phyloP scores from a whole-genome alignment of 768 basidiomycete species.

The Neoboletus magnificus region DNA sequence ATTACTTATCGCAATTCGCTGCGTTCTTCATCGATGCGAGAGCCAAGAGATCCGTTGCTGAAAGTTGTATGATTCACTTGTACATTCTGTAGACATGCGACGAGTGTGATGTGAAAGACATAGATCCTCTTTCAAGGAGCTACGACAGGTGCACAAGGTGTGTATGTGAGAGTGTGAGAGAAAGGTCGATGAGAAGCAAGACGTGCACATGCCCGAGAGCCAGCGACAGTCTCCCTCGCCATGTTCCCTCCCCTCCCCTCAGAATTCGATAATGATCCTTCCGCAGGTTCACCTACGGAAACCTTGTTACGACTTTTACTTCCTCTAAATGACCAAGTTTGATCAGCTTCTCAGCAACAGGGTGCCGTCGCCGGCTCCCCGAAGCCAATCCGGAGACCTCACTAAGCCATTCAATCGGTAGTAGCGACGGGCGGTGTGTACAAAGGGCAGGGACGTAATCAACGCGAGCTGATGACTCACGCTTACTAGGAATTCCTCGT shows the following conservation, averaged over 20 bases:
- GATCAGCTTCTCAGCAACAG: slow-evolving; percentile 58
- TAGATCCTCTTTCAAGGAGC: no score
- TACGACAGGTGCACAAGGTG: no score
- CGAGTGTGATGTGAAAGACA: background rate
- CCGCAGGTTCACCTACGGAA: slow-evolving; percentile 81
- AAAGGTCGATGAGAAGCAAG: no score
- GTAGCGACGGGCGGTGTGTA: slow-evolving; percentile 89
- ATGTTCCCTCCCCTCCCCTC: slow-evolving; percentile 9
- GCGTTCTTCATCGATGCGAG: slow-evolving; percentile 79
- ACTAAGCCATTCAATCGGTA: slow-evolving; percentile 91
- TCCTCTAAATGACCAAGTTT: slow-evolving; percentile 84
- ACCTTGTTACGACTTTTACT: slow-evolving; percentile 83
- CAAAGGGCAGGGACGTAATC: slow-evolving; percentile 90
- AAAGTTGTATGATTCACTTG: slow-evolving; percentile 42
- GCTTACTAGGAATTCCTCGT: slow-evolving; percentile 88
- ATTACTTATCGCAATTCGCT: slow-evolving; percentile 80
- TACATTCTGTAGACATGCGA: slow-evolving; percentile 31
- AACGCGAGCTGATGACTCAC: slow-evolving; percentile 85
- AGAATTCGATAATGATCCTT: slow-evolving; percentile 64
- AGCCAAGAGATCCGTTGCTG: slow-evolving; percentile 73
- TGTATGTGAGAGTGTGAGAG: no score
- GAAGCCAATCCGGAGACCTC: slow-evolving; percentile 79
- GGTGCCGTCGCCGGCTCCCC: slow-evolving; percentile 54
- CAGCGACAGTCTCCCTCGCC: background rate
- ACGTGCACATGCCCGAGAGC: no score